phyloP scores from a whole-genome alignment of 164 flowering plant species.

The Amborella trichopoda region DNA sequence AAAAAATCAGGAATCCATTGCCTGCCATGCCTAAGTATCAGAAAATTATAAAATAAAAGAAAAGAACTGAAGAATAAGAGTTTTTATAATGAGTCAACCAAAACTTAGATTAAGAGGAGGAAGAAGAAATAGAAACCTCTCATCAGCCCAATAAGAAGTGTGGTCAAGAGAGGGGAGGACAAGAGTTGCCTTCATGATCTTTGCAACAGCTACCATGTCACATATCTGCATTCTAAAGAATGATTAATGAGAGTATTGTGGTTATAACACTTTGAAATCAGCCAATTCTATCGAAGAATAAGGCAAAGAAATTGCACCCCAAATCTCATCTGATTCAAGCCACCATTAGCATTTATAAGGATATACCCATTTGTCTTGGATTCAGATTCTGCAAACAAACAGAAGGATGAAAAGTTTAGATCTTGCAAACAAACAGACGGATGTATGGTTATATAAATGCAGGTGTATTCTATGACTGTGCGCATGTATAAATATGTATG shows the following conservation, averaged over 20 bases:
- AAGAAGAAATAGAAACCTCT: conserved; percentile 35
- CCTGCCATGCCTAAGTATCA: no score
- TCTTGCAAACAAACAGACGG: no score
- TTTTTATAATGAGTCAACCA: no score
- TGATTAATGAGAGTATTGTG: conserved; percentile 23
- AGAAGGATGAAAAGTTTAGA: conserved; percentile 2
- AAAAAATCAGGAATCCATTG: background rate
- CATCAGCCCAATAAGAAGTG: conserved; percentile 95
- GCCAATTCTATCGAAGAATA: conserved; percentile 5
- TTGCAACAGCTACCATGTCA: conserved; percentile 98
- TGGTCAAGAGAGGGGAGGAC: conserved; percentile 99
- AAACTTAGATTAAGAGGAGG: no score
- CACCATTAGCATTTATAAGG: conserved; percentile 95
- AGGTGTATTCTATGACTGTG: no score
- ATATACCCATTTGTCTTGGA: conserved; percentile 70
- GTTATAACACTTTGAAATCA: conserved; percentile 4
- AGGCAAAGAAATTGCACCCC: conserved; percentile 70
- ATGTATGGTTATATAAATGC: no score
- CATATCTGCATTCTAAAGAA: conserved; percentile 82
- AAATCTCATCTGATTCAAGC: conserved; percentile 99
- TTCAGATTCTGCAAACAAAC: conserved; percentile 43
- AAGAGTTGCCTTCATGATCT: conserved; percentile 93
- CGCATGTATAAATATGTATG: no score
- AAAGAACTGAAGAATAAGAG: conserved; percentile 1
- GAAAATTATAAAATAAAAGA: no score